phyloP scores from a whole-genome alignment of 768 basidiomycete genomes.

The Pholiota microspora region DNA sequence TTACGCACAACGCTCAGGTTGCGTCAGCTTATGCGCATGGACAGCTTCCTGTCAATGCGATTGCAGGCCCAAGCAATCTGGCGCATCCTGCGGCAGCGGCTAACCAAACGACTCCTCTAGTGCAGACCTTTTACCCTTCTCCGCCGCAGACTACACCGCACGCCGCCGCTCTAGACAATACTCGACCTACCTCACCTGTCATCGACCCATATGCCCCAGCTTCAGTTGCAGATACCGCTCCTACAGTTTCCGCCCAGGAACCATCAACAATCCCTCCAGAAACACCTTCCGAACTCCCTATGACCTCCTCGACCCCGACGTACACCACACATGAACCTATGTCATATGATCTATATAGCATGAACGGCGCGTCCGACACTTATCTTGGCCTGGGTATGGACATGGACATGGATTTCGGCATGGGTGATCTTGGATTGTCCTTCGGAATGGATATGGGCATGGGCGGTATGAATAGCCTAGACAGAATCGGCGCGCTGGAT shows the following conservation, averaged over 20 bases:
- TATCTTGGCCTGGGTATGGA: slow-evolving; percentile 41
- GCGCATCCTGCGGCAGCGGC: slow-evolving; percentile 9
- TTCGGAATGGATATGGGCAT: slow-evolving; percentile 22
- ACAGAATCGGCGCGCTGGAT: slow-evolving; percentile 19
- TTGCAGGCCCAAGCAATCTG: not conserved
- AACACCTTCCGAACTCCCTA: not conserved
- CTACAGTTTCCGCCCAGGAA: not conserved
- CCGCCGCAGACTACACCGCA: slow-evolving; percentile 51
- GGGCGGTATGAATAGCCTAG: slow-evolving; percentile 32
- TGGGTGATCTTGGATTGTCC: slow-evolving; percentile 32
- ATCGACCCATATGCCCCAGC: slow-evolving; percentile 11
- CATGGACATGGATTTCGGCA: slow-evolving; percentile 49
- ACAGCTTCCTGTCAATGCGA: not conserved
- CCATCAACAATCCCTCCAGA: not conserved
- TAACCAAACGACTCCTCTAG: slow-evolving; percentile 14
- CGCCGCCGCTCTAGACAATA: slow-evolving; percentile 10
- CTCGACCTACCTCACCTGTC: slow-evolving; percentile 25
- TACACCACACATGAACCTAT: slow-evolving; percentile 17
- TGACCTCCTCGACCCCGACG: not conserved
- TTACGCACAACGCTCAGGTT: not conserved
- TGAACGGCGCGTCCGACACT: slow-evolving; percentile 36
- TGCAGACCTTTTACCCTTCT: slow-evolving; percentile 57
- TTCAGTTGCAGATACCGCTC: not conserved
- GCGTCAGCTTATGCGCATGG: not conserved
- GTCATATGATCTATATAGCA: slow-evolving; percentile 43